These are phyloP conservation scores for Puccinia polysora DNA, from an alignment of 1,284 basidiomycete genomes.

Conservation along the genomic window DNA sequence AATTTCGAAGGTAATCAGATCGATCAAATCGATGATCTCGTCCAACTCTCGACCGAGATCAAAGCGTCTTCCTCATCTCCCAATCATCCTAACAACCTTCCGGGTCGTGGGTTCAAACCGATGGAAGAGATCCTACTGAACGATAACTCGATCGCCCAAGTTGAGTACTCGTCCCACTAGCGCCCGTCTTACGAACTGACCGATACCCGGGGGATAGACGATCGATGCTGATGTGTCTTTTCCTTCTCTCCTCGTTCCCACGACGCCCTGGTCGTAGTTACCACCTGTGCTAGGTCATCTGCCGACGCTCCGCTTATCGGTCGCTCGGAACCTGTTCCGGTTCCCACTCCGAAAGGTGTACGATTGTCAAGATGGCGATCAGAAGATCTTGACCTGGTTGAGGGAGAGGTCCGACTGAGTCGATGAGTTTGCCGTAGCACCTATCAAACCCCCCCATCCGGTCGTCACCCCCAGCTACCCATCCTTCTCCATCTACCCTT, in stretches of 20 bases:
- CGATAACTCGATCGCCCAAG: conserved; percentile 18
- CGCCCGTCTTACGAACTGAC: not conserved
- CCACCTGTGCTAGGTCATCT: conserved; percentile 13
- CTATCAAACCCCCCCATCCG: too few species aligned
- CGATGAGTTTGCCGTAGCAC: too few species aligned
- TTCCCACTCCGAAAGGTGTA: conserved; percentile 39
- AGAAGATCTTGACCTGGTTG: conserved; percentile 18
- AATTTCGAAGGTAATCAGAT: conserved; percentile 20
- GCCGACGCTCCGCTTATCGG: not conserved
- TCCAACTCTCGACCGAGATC: conserved; percentile 2
- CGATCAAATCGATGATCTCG: conserved; percentile 15
- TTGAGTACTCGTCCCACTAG: not conserved
- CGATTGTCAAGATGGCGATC: conserved; percentile 15
- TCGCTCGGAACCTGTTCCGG: conserved; percentile 29
- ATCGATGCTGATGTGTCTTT: not conserved
- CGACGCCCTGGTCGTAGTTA: conserved; percentile 6
- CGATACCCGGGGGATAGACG: not conserved
- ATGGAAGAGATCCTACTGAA: conserved; percentile 16
- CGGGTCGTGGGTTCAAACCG: not conserved
- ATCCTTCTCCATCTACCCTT: too few species aligned
- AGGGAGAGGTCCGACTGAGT: conserved; percentile 4
- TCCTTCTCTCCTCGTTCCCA: not conserved
- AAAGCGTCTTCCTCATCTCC: not conserved
- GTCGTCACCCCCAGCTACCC: too few species aligned
- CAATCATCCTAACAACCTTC: not conserved